Evolutionary conservation across 129 eudicot genomes (phyloP).

Genomic region (Ambrosia artemisiifolia): DNA sequence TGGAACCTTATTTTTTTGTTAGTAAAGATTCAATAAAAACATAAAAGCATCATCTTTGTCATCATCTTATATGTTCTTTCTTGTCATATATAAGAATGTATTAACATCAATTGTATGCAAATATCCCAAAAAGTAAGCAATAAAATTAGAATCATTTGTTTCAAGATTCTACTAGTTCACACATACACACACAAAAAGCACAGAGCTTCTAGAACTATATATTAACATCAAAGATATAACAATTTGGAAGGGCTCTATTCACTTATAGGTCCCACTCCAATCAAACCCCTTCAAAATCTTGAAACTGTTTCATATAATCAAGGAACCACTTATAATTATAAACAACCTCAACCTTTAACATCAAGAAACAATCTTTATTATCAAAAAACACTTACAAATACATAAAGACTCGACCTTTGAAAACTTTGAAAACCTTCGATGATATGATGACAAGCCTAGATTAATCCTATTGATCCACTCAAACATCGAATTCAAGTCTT

Average conservation of each 20-base stretch:
- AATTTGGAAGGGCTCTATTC: constrained; percentile 45
- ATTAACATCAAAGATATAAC: constrained; percentile 50
- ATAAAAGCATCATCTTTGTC: too few relatives aligned
- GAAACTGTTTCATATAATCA: constrained; percentile 30
- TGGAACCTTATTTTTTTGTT: constrained; percentile 15
- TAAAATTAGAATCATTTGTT: constrained; percentile 27
- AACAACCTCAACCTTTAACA: too few relatives aligned
- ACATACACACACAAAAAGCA: constrained; percentile 37
- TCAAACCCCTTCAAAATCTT: constrained; percentile 39
- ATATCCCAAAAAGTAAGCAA: constrained; percentile 28
- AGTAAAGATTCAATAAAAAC: constrained; percentile 28
- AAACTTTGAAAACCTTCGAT: too few relatives aligned
- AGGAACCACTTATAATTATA: too few relatives aligned
- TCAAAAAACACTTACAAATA: too few relatives aligned
- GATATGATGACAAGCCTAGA: too few relatives aligned
- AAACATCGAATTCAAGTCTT: too few relatives aligned
- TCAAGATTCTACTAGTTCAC: constrained; percentile 42
- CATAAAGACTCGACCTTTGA: too few relatives aligned
- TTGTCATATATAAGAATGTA: constrained; percentile 23
- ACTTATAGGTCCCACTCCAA: constrained; percentile 72
- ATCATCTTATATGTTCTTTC: constrained; percentile 24
- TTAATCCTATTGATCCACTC: too few relatives aligned
- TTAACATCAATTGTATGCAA: neutral
- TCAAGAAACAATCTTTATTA: too few relatives aligned
- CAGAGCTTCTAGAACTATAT: constrained; percentile 39